phyloP scores from a whole-genome alignment of 2,329 filamentous ascomycete genomes.

The Aspergillus quadricinctus region DNA sequence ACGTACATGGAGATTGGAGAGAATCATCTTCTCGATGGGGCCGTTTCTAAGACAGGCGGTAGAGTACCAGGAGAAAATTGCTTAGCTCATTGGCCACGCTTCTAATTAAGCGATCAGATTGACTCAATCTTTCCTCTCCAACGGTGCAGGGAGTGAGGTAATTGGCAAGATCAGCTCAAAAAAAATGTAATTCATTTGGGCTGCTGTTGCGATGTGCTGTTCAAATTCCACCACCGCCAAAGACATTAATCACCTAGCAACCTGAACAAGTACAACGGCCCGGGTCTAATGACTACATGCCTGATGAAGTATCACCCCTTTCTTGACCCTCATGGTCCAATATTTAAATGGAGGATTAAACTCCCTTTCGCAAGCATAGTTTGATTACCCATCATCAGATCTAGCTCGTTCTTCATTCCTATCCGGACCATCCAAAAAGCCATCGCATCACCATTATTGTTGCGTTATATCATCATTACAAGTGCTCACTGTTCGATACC shows the following conservation, averaged over 20 bases:
- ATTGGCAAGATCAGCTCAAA: not conserved
- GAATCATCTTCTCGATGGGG: not conserved
- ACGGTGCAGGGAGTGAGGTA: not conserved
- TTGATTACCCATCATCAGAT: conserved; percentile 1
- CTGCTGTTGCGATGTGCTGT: not conserved
- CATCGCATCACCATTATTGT: conserved; percentile 8
- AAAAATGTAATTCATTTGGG: not conserved
- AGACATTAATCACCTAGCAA: not conserved
- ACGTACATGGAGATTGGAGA: not conserved
- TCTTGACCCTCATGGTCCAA: conserved; percentile 3
- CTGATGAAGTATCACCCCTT: conserved; percentile 14
- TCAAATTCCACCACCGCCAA: not conserved
- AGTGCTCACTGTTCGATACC: not conserved
- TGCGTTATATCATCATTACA: conserved; percentile 18
- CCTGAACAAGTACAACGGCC: conserved; percentile 10
- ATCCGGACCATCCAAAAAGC: not conserved
- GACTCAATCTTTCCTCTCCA: not conserved
- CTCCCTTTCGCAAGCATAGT: conserved; percentile 4
- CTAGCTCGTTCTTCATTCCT: not conserved
- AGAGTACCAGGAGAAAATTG: not conserved
- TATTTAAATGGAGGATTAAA: conserved; percentile 16
- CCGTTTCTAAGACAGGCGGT: not conserved
- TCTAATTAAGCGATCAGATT: not conserved
- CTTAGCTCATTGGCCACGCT: not conserved
- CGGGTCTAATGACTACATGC: conserved; percentile 13